Evolutionary conservation across 805 yeast genomes (phyloP), one percentile per base, ranked within the genome.

Genomic region (Maudiozyma serrabonitensis): DNA sequence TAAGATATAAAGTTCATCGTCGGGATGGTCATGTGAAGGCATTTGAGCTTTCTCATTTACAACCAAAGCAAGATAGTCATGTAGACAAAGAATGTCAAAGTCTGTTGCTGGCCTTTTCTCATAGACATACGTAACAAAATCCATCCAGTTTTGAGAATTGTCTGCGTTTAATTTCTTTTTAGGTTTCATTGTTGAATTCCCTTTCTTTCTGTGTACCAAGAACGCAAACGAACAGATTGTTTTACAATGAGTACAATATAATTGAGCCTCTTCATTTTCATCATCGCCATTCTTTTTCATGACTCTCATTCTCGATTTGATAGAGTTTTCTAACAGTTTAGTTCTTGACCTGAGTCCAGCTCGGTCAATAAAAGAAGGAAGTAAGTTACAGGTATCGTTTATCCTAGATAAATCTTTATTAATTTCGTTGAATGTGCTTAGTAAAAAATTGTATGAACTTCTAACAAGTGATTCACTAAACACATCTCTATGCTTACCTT

Each of bases 171-270:
- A n/a, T 13, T 15, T 16, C 18, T 35, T 35, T n/a, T 9, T 35
- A 15, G 18, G 8, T 23, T 41, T 23, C 19, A 26, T 13, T 15
- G n/a, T n/a, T 23, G 19, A 13, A 5, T 2, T 23, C 18, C 23
- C 16, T 7, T 45, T 48, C 21, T 40, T 26, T 43, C 42, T 45
- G 38, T 57, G 63, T 16, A 61, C 54, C 5, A 70, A 61, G 52
- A 67, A 71, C 3, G 64, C 63, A 45, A 66, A 60, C 1, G 72
- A 64, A 50, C 75, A 71, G 31, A 70, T 66, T 2, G 72, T 64
- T 41, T 65, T 65, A 52, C 75, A 71, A 26, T 54, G 49, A 0
- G 59, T 46, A 52, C 75, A 71, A 21, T 54, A 58, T 6, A 64
- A 50, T 26, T 69, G 63, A 31, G 66, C 69, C 6, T 51, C 56